Percentiles rank a stretch among this genome's conserved stretches.
Evolutionary conservation across 148 eudicot genomes (phyloP).

Genomic region (Dianthus caryophyllus): DNA sequence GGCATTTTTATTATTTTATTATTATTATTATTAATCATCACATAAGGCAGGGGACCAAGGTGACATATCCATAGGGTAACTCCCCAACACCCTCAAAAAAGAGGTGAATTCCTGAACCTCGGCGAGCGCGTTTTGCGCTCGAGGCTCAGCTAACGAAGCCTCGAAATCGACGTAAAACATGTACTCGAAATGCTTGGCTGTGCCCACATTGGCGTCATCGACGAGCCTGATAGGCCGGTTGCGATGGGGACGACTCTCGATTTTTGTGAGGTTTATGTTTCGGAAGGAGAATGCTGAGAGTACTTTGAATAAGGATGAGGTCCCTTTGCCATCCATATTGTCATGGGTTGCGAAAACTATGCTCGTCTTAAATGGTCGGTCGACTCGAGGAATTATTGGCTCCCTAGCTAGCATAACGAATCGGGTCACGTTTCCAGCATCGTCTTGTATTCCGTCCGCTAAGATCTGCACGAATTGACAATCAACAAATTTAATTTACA

Average conservation of each 20-base stretch:
- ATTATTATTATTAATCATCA: slow-evolving; percentile 6
- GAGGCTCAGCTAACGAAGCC: slow-evolving; percentile 85
- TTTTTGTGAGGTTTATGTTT: slow-evolving; percentile 81
- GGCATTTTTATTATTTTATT: too few species aligned
- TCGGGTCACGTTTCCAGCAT: slow-evolving; percentile 73
- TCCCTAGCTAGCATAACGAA: slow-evolving; percentile 91
- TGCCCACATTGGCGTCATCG: slow-evolving; percentile 73
- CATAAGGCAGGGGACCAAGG: slow-evolving; percentile 60
- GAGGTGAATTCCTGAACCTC: slow-evolving; percentile 95
- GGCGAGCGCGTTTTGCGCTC: slow-evolving; percentile 88
- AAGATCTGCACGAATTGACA: slow-evolving; percentile 28
- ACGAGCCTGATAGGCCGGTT: slow-evolving; percentile 69
- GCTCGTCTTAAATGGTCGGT: slow-evolving; percentile 90
- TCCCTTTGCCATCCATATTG: slow-evolving; percentile 59
- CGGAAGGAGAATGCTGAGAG: slow-evolving; percentile 86
- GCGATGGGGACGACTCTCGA: slow-evolving; percentile 90
- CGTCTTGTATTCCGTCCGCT: slow-evolving; percentile 85
- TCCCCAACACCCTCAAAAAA: slow-evolving; percentile 81
- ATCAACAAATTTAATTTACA: too few species aligned
- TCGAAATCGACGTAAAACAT: slow-evolving; percentile 87
- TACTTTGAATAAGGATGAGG: slow-evolving; percentile 83
- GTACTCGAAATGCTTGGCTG: slow-evolving; percentile 95
- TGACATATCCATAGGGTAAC: slow-evolving; percentile 95
- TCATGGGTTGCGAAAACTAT: slow-evolving; percentile 69
- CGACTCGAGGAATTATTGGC: slow-evolving; percentile 77